Base-by-base conservation (phyloP, 1,139 yeast species). In the Lodderomyces pseudojiufengensis region DNA sequence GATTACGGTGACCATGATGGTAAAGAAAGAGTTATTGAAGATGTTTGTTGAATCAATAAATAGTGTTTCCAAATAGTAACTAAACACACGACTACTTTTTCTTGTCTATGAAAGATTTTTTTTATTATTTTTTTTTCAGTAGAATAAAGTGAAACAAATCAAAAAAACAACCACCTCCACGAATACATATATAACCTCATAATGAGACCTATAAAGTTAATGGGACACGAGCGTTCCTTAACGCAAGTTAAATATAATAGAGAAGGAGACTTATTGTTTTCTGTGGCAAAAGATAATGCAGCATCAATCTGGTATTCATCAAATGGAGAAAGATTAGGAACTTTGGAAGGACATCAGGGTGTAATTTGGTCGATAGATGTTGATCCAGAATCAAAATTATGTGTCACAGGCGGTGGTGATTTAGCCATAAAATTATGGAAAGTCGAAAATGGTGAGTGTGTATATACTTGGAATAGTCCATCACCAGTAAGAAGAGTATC, bases 251-350 rank as follows among this genome's bases (percentile, higher is more conserved):
- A 85, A 59, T 92, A 81, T 70, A 92, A 90, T 74, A 76, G 80
- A 48, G 97, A 94, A 55, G 99, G 99, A 34, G 99, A 94, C 61
- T 68, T 94, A 50, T 75, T 94, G 44, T 84, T 94, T 61, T 81
- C 97, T 9, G 92, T 87, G 30, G 90, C 97, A 51, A 88, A 94
- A 63, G 98, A 90, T 75, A 77, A 77, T 52, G 59, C 70, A 33
- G 94, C 92, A n/a, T 81, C 88, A 39, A 84, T 90, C 45, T 94
- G 97, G 97, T 92, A 77, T 63, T 78, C 97, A 20, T 83, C 85
- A 47, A 92, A 90, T 59, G 99, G 99, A 51, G 98, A 94, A 66
- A 80, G 98, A 63, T 66, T 94, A 43, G 99, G 98, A 36, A 92
- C 99, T 41, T 78, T 87, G 49, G 80, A 77, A 43, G 76, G 76